Base-by-base conservation (phyloP, 2,329 filamentous ascomycete species). In the Ceratocystiopsis sp. region DNA sequence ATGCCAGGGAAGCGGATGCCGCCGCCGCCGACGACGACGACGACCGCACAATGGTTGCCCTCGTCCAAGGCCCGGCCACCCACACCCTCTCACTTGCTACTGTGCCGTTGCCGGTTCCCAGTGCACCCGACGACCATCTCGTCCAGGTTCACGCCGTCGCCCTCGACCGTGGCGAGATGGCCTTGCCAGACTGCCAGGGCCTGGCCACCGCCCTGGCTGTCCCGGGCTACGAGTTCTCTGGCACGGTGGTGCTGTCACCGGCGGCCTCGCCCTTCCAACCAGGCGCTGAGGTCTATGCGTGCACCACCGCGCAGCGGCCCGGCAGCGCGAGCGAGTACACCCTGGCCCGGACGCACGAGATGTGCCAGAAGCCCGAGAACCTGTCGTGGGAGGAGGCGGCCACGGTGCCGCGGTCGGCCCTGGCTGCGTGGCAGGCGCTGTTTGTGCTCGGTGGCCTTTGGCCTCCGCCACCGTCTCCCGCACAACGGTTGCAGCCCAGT, bases 211-310 rank as follows among this genome's bases (percentile, higher is more conserved):
- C 19, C 4, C 38, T 40, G 19, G 44, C 49, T 17, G 48, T 53
- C 12, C 53, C 54, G 2, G 54, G 57, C 25, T 55, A 56, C 47
- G 58, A 59, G 45, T 47, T 58, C 37, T 45, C 54, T 1, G 58
- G 57, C 11, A 51, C 50, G 3, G 54, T 60, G 2, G 45, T 53
- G 9, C 42, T 47, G 15, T 48, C 56, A 3, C 49, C 54, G 1
- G n/a, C 38, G 1, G 37, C 43, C 25, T 57, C 55, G 3, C 50
- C 49, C 10, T 55, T 57, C 40, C 48, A 46, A 19, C 46, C 50
- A 3, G 57, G 57, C 25, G 49, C 52, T 10, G 51, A 54, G 36
- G 51, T 59, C 29, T 59, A 55, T 48, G 54, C 53, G 16, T 48
- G 51, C 44, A 55, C 53, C 2, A 41, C 37, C 33, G 50, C 54